Evolutionary conservation across 225 moss, liverwort and hornwort species (phyloP), one percentile per base, ranked within the genome.

Genomic region (Bryoerythrophyllum caledonicum): DNA sequence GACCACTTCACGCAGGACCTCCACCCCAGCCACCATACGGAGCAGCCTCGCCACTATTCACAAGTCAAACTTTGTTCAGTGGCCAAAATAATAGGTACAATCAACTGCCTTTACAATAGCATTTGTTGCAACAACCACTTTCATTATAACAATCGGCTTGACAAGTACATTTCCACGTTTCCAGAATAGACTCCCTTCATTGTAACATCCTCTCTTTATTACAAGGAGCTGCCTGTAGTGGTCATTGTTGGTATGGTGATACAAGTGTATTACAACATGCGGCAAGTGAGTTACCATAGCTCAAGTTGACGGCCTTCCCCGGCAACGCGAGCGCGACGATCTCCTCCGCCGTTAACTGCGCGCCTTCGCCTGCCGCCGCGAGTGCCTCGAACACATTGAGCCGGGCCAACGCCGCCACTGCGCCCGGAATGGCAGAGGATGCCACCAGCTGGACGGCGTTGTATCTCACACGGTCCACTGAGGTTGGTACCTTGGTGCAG

Each of bases 21-120:
- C 48, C 75, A 3, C 44, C 20, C 51, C 58, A 17, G 76, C 68
- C 26, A 79, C 19, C 67, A 82, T 57, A 4, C 86, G 86, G 2
- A 89, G 75, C 15, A 89, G 58, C 11, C 86, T 61, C 6, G 56
- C 58, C 38, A 38, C 38, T 38, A 38, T n/a, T n/a, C n/a, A n/a
- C n/a, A n/a, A n/a, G n/a, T n/a, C n/a, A n/a, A n/a, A n/a, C n/a
- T n/a, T n/a, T n/a, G n/a, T n/a, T n/a, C n/a, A n/a, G n/a, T n/a
- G n/a, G n/a, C n/a, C n/a, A n/a, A n/a, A n/a, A n/a, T n/a, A n/a
- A n/a, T n/a, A n/a, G n/a, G n/a, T 6, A 30, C 30, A 30, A 30
- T 30, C 30, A 30, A 30, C 30, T 30, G 2, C 30, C 30, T 30
- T 30, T 30, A 30, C 30, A n/a, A 30, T 30, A 30, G 30, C 30